Base-by-base conservation (phyloP, 495 filamentous ascomycete genomes). In the Lasiosphaeriaceae sp. region DNA sequence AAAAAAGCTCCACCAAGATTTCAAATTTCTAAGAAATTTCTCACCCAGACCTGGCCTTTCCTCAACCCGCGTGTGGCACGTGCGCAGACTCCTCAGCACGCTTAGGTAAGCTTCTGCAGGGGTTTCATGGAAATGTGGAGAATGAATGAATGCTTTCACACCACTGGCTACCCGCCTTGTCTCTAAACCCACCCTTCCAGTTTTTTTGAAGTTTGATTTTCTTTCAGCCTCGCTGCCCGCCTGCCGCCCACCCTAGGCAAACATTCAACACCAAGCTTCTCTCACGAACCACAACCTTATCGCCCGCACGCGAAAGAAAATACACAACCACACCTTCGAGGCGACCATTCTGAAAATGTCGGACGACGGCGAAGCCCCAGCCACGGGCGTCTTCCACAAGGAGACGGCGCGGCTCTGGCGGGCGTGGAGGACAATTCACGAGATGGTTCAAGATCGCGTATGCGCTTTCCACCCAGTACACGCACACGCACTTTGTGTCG, bases 361-460 rank as follows among this genome's bases (percentile, higher is more conserved):
- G 29, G 84, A 85, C 23, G 77, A 86, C 31, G 75, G 75, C 47
- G 62, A 63, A 55, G 63, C 70, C 26, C 26, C 26, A 31, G 26
- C 9, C 26, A 9, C 9, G 54, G 72, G 67, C 66, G 65, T 69
- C 31, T 74, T 76, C 48, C 78, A 74, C 47, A 81, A 84, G 63
- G 81, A 86, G 70, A 85, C 87, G 66, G 74, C 86, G 59, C 85
- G 86, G 56, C 82, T 93, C 48, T 96, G 90, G 90, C 88, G 90
- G 72, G 89, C 88, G 64, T 93, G 89, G 86, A 78, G 83, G 67
- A 96, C 90, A 2, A 83, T 91, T 54, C 86, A 92, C 67, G 88
- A 95, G 77, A 91, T 96, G 90, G 85, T 90, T 29, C 78, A 80
- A 55, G 90, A 96, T 65, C 77, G 90, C 62, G 89, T 93, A 78